phyloP scores from a whole-genome alignment of 441 rosid genomes.

The Populus hybrid region DNA sequence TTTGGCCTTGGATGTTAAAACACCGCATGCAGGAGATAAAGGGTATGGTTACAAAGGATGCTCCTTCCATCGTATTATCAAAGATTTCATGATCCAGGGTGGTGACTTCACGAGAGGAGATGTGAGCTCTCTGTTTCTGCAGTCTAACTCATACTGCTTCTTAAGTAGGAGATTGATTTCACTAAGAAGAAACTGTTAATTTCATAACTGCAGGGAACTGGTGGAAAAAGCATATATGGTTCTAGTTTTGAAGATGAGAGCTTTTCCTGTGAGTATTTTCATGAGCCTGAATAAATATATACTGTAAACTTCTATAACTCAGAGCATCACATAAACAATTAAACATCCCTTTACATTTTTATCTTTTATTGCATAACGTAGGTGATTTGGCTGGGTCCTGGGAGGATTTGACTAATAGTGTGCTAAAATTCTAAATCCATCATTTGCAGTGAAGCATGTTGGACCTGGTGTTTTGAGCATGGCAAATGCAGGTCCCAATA shows the following conservation, averaged over 20 bases:
- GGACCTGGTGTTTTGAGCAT: constrained; percentile 97
- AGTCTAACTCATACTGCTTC: neutral
- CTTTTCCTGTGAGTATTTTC: constrained; percentile 68
- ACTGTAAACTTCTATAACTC: neutral
- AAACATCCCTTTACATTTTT: neutral
- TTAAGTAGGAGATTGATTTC: neutral
- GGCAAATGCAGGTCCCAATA: constrained; percentile 98
- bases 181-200: neutral
- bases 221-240: constrained; percentile 93
- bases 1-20: constrained; percentile 4
- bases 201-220: constrained; percentile 83
- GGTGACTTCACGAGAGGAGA: constrained; percentile 92
- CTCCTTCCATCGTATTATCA: constrained; percentile 83
- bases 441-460: constrained; percentile 66
- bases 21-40: constrained; percentile 64
- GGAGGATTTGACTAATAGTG: neutral
- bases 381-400: neutral
- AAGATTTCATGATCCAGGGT: constrained; percentile 98
- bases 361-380: neutral
- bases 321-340: neutral
- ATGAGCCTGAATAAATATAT: neutral
- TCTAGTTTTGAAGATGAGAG: constrained; percentile 81
- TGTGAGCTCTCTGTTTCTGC: constrained; percentile 43
- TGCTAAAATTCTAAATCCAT: constrained; percentile 9
- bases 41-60: constrained; percentile 90